Conservation (phyloP, 352 stramenopile species). For the Pythium brachiatum region DNA sequence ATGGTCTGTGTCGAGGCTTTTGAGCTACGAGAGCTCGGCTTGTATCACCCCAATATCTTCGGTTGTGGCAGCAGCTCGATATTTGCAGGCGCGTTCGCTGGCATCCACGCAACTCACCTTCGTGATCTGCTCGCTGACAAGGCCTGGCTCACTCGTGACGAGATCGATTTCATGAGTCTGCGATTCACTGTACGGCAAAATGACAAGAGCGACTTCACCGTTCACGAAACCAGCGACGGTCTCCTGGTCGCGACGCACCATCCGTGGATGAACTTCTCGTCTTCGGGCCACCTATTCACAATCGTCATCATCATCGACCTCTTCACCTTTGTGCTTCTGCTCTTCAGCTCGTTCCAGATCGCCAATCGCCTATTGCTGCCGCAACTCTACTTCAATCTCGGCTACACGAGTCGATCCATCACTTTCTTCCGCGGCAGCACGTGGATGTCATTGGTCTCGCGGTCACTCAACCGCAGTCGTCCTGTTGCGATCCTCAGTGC, state of each 20-base stretch:
- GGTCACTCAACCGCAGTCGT: conserved; percentile 13
- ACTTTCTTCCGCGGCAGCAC: conserved; percentile 6
- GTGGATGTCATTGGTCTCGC: conserved; percentile 17
- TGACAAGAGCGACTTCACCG: conserved; percentile 8
- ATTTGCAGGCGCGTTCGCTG: conserved; percentile 2
- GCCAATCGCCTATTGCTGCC: not conserved
- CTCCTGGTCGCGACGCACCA: conserved; percentile 1
- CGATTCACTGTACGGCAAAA: conserved; percentile 17
- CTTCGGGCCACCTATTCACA: conserved; percentile 9
- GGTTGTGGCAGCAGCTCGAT: conserved; percentile 17
- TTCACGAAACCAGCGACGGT: not conserved
- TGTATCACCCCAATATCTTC: conserved; percentile 10
- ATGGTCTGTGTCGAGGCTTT: conserved; percentile 18
- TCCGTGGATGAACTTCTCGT: conserved; percentile 13
- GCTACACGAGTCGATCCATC: not conserved
- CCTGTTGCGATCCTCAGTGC: conserved; percentile 1
- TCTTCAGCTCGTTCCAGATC: conserved; percentile 1
- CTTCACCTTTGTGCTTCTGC: not conserved
- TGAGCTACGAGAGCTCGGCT: not conserved
- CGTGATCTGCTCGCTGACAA: conserved; percentile 9
- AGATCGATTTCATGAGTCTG: conserved; percentile 13
- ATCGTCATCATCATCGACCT: conserved; percentile 12
- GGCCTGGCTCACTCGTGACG: conserved; percentile 17
- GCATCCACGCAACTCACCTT: conserved; percentile 7
- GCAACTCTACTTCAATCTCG: conserved; percentile 9